A percentile compares a stretch with the other conserved stretches of the same genome.
phyloP scores from a whole-genome alignment of 2,329 filamentous ascomycete species.

The Fusarium sp. region DNA sequence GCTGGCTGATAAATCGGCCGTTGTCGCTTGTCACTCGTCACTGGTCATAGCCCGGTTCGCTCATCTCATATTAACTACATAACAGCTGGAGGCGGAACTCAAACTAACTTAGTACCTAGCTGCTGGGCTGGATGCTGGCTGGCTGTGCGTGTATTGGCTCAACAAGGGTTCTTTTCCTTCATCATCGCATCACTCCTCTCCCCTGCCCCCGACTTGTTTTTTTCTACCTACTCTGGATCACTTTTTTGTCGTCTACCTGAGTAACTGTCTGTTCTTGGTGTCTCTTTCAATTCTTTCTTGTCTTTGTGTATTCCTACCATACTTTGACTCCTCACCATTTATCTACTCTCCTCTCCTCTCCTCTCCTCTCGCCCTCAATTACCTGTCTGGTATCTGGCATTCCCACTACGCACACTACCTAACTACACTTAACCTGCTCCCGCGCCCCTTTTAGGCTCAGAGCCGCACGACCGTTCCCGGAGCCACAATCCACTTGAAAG shows the following conservation, averaged over 20 bases:
- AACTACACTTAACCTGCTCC: background rate
- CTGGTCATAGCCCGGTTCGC: conserved; percentile 25
- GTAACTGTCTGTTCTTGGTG: background rate
- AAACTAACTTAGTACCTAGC: background rate
- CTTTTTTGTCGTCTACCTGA: conserved; percentile 8
- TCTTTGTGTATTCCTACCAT: conserved; percentile 1
- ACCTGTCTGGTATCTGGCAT: background rate
- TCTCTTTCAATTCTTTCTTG: conserved; percentile 15
- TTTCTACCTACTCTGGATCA: background rate
- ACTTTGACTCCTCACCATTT: background rate
- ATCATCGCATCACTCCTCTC: conserved; percentile 26
- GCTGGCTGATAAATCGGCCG: conserved; percentile 46
- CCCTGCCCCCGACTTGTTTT: conserved; percentile 22
- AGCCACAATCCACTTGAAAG: conserved; percentile 31
- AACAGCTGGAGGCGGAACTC: background rate
- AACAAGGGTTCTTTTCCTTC: conserved; percentile 39
- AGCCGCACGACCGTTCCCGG: conserved; percentile 36
- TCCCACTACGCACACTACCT: background rate
- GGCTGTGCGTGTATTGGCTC: conserved; percentile 22
- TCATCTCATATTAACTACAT: conserved; percentile 17
- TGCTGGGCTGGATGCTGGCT: conserved; percentile 6
- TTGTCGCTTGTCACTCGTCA: conserved; percentile 37
- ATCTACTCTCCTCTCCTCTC: conserved; percentile 4
- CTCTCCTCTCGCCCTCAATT: background rate
- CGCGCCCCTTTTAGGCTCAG: conserved; percentile 34